Evolutionary conservation across 2,329 filamentous ascomycete genomes (phyloP), one percentile per base, ranked within the genome.

Genomic region (Aspergillus sclerotialis): DNA sequence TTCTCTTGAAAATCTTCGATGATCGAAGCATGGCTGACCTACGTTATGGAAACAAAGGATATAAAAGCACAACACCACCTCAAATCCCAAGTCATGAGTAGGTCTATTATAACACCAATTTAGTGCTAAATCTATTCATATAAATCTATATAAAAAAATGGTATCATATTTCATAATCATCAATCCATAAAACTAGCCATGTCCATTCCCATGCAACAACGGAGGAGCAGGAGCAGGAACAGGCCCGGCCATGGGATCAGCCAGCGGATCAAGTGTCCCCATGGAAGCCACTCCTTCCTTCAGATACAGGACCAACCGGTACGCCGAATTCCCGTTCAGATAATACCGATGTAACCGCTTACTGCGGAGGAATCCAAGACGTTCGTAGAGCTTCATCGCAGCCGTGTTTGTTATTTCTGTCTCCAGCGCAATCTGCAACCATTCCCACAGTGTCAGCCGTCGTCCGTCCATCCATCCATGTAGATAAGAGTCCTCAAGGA

Each of bases 341-440:
- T 98, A 98, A 57, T 98, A 98, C 28, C 92, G 75, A 61, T 96
- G 89, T 34, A 98, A 65, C 40, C 88, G 84, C 64, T 98, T 98
- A 40, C 86, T 94, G 33, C 90, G 74, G 14, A 96, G 63, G 54
- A 98, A 98, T 0, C 92, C 92, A 6, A 98, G 70, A 1, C 88
- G 74, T 61, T 98, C 90, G 61, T 98, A 98, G 7, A 98, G 68
- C 45, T 87, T 84, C 69, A 96, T 86, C 13, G 89, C 92, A 1
- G 88, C 81, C 1, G 79, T 76, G 56, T 98, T 98, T 11, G 83
- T 86, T 61, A 93, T 87, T 64, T 98, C 92, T 0, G 92, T 98
- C 66, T 98, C 92, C 17, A 98, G 76, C 2, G 93, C 90, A 40
- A 98, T 81, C 69, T 76, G 35, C n/a, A n/a, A n/a, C n/a, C n/a